Evolutionary conservation across 768 basidiomycete species (phyloP).

Genomic region (Suillus alpinus): DNA sequence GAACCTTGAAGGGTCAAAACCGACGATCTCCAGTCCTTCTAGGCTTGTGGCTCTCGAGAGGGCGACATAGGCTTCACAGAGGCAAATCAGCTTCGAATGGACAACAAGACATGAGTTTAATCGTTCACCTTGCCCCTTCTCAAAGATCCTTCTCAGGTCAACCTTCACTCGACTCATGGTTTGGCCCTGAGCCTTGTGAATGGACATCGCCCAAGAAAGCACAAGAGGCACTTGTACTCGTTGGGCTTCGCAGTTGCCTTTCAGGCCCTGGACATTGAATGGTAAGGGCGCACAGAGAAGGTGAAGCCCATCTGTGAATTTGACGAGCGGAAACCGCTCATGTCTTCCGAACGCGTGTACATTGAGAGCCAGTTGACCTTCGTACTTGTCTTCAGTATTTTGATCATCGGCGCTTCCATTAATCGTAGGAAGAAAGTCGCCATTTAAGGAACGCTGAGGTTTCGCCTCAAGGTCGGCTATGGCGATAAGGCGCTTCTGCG

Average conservation of each 20-base stretch:
- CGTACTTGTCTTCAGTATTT: not conserved
- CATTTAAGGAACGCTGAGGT: slow-evolving; percentile 8
- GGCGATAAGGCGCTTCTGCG: slow-evolving; percentile 20
- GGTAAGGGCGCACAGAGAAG: slow-evolving; percentile 32
- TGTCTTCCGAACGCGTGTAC: slow-evolving; percentile 12
- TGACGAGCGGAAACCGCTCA: slow-evolving; percentile 33
- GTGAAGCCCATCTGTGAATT: slow-evolving; percentile 29
- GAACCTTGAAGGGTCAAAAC: slow-evolving; percentile 34
- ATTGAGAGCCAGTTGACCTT: slow-evolving; percentile 20
- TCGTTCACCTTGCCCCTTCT: slow-evolving; percentile 59
- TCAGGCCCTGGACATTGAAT: slow-evolving; percentile 33
- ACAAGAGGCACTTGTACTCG: slow-evolving; percentile 71
- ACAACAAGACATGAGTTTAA: not conserved
- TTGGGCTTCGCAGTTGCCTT: slow-evolving; percentile 33
- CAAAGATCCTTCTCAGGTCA: slow-evolving; percentile 87
- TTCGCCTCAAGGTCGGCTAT: slow-evolving; percentile 27
- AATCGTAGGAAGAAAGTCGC: slow-evolving; percentile 1
- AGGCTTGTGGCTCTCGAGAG: slow-evolving; percentile 40
- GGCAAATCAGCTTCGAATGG: slow-evolving; percentile 1
- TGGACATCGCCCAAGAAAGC: slow-evolving; percentile 96
- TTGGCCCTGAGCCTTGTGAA: slow-evolving; percentile 98
- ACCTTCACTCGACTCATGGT: slow-evolving; percentile 93
- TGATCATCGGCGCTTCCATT: not conserved
- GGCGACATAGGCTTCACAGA: slow-evolving; percentile 29
- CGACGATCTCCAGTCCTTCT: slow-evolving; percentile 38